Evolutionary conservation across 352 stramenopile genomes (phyloP).

Genomic region (Phytophthora sojae): DNA sequence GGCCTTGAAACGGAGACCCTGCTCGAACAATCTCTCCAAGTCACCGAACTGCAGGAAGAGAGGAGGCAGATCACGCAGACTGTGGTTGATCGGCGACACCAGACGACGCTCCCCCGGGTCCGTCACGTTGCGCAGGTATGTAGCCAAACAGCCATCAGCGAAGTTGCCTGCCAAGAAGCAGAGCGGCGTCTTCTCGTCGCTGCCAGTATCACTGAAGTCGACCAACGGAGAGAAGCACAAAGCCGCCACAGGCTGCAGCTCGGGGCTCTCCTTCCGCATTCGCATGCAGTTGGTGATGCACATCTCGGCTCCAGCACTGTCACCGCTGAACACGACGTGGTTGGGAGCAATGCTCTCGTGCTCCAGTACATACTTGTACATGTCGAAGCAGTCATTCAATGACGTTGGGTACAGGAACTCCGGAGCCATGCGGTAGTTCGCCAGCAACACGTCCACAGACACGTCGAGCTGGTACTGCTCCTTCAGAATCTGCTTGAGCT

Average conservation of each 20-base stretch:
- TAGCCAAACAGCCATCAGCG: conserved; percentile 25
- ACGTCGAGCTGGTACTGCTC: conserved; percentile 27
- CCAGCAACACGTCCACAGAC: conserved; percentile 51
- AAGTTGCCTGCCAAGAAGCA: conserved; percentile 37
- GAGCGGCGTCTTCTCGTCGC: conserved; percentile 31
- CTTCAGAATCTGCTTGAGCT: conserved; percentile 32
- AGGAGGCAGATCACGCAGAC: conserved; percentile 38
- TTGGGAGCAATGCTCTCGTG: conserved; percentile 30
- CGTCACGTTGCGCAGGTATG: conserved; percentile 26
- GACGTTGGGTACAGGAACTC: conserved; percentile 47
- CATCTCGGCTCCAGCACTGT: conserved; percentile 57
- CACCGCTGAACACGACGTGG: conserved; percentile 48
- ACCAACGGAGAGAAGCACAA: conserved; percentile 37
- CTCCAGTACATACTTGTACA: conserved; percentile 51
- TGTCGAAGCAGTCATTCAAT: conserved; percentile 47
- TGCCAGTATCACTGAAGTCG: conserved; percentile 27
- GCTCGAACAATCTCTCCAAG: conserved; percentile 37
- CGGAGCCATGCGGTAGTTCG: conserved; percentile 65
- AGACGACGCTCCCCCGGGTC: conserved; percentile 29
- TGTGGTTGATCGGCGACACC: conserved; percentile 44
- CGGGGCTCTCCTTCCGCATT: conserved; percentile 27
- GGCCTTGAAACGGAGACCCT: conserved; percentile 40
- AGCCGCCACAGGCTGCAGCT: conserved; percentile 26
- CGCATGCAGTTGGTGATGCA: conserved; percentile 42
- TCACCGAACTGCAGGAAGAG: conserved; percentile 46